Base-by-base conservation (phyloP, 805 yeast genomes). In the Myxozyma neglecta region DNA sequence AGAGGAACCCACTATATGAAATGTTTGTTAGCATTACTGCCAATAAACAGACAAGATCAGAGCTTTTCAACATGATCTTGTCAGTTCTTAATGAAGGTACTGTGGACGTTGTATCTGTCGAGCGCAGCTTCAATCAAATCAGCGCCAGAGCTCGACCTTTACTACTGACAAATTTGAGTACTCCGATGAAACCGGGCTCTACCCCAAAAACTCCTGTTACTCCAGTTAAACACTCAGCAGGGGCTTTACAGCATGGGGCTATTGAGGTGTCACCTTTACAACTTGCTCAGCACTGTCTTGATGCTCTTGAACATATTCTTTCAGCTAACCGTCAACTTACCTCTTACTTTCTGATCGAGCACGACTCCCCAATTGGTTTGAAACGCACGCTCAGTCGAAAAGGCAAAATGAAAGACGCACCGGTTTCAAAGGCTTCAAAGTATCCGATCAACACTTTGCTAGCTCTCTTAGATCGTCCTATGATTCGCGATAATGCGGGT, bases 81-180 rank as follows among this genome's bases (percentile, higher is more conserved):
- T 83, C 86, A 16, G 80, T 91, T 48, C 75, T 92, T 40, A 87
- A 86, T 60, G 97, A 91, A 63, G 96, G 94, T n/a, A 76, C 87
- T 6, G 69, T 71, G 1, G 87, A 83, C 67, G 86, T 84, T 57
- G 79, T 77, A 16, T 73, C 89, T 0, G 74, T 89, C 48, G 91
- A 87, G 67, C 81, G 77, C 65, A 80, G 85, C 5, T 92, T 85
- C 72, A 72, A 77, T 37, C 84, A 84, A 60, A 74, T 89, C 6
- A 78, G 86, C 6, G 73, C 75, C 37, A 77, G 85, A 42, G 85
- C 89, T 7, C 73, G 71, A 56, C 56, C 51, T 4, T 54, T 50
- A 48, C 59, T 45, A 24, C 6, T 50, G 43, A 52, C 56, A 20
- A 51, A 65, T 24, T 53, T 60, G 6, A 70, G 70, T 14, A 65